phyloP scores from a whole-genome alignment of 768 basidiomycete species.

The Kwoniella sp. region DNA sequence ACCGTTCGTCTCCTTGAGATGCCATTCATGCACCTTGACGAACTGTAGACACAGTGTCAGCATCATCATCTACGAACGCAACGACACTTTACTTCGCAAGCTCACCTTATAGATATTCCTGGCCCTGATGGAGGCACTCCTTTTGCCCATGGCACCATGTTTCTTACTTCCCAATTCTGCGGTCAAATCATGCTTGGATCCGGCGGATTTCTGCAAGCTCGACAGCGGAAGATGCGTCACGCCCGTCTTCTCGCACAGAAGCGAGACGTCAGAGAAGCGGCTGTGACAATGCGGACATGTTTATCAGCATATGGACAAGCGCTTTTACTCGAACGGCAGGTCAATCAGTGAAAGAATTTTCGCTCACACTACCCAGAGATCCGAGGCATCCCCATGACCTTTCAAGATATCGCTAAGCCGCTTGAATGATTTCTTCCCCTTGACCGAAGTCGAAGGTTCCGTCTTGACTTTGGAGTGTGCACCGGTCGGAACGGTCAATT shows the following conservation, averaged over 20 bases:
- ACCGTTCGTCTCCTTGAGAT: conserved; percentile 23
- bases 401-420: conserved; percentile 85
- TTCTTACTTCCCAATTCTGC: conserved; percentile 65
- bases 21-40: conserved; percentile 67
- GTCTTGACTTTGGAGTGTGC: conserved; percentile 15
- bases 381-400: conserved; percentile 68
- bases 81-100: not conserved
- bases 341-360: no score
- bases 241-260: conserved; percentile 87
- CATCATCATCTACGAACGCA: not conserved
- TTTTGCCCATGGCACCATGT: conserved; percentile 77
- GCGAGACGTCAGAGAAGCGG: conserved; percentile 90
- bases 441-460: conserved; percentile 59
- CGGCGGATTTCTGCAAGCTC: conserved; percentile 26
- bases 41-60: conserved; percentile 63
- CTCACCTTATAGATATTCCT: conserved; percentile 79
- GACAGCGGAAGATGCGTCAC: conserved; percentile 64
- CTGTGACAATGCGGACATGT: no score
- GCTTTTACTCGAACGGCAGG: no score
- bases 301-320: no score
- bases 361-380: conserved; percentile 80
- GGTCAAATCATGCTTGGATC: conserved; percentile 60
- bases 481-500: conserved; percentile 54
- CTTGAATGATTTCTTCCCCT: conserved; percentile 83
- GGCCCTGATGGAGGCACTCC: conserved; percentile 75